Evolutionary conservation across 2,329 filamentous ascomycete genomes (phyloP).

Genomic region (Phialocephala sp.): DNA sequence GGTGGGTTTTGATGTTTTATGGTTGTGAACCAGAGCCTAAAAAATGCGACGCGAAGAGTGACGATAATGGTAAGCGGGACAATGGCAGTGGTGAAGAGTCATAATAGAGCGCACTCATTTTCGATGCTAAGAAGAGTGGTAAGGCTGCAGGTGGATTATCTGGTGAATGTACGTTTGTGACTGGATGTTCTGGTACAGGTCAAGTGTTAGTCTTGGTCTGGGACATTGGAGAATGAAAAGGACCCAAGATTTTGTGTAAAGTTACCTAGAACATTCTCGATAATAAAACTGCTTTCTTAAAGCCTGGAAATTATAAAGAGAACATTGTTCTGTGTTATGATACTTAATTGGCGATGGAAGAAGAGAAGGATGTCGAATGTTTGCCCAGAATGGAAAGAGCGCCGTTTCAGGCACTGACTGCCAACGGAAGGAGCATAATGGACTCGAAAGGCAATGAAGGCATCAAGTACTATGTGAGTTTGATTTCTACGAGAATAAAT

Average conservation of each 20-base stretch:
- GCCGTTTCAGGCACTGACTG: not conserved
- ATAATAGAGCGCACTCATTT: not conserved
- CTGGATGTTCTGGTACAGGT: not conserved
- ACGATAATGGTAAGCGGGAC: not conserved
- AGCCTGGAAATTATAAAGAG: not conserved
- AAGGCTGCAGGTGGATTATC: not conserved
- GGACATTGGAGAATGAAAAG: not conserved
- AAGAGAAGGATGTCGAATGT: not conserved
- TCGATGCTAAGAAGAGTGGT: not conserved
- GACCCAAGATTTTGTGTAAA: not conserved
- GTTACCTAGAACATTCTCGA: not conserved
- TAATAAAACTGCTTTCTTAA: not conserved
- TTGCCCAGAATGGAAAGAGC: not conserved
- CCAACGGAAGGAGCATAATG: not conserved
- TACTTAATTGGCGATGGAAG: too few species aligned
- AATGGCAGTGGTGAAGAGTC: not conserved
- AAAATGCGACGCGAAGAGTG: not conserved
- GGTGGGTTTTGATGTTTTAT: not conserved
- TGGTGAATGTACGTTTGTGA: not conserved
- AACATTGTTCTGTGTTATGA: not conserved
- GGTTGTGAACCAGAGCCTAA: not conserved
- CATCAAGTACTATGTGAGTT: not conserved
- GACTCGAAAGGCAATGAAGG: slow-evolving; percentile 1
- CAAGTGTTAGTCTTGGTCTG: not conserved
- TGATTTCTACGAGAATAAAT: not conserved